Conservation (phyloP, 441 rosid genomes). For the Adansonia rubrostipa region DNA sequence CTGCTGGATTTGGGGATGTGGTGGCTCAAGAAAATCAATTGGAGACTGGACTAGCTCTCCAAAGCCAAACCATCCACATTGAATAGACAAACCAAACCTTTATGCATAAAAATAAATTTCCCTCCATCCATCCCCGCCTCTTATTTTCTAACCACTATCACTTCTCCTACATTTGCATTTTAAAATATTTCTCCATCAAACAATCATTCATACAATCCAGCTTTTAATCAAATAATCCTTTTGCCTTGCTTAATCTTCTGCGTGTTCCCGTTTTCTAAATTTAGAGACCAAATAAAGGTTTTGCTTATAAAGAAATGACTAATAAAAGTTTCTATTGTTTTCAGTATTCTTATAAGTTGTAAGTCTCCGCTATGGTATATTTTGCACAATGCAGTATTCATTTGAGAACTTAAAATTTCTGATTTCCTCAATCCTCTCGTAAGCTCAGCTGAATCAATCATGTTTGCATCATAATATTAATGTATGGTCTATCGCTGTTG, state of each 20-base stretch:
- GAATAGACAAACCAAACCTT: neutral
- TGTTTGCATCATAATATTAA: neutral
- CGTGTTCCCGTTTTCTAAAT: neutral
- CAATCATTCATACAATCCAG: neutral
- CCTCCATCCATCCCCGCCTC: no score
- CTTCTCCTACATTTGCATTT: neutral
- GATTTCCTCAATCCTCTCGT: no score
- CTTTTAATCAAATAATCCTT: neutral
- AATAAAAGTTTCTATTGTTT: neutral
- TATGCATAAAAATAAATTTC: no score
- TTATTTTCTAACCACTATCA: neutral
- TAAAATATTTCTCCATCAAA: neutral
- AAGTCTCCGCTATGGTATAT: neutral
- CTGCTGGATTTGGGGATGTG: slow-evolving; percentile 15
- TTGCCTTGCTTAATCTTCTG: neutral
- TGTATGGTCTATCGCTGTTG: neutral
- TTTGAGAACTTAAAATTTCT: neutral
- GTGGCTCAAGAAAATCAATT: slow-evolving; percentile 23
- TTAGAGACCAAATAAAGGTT: neutral
- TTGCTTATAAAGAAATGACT: neutral
- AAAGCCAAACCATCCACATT: neutral
- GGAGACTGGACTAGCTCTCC: neutral
- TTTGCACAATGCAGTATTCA: neutral
- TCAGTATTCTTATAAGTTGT: neutral
- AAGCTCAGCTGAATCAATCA: neutral